A percentile compares a stretch with the other conserved stretches of the same genome.
Evolutionary conservation across 2,329 filamentous ascomycete species (phyloP).

Genomic region (Sarocladium strictum): DNA sequence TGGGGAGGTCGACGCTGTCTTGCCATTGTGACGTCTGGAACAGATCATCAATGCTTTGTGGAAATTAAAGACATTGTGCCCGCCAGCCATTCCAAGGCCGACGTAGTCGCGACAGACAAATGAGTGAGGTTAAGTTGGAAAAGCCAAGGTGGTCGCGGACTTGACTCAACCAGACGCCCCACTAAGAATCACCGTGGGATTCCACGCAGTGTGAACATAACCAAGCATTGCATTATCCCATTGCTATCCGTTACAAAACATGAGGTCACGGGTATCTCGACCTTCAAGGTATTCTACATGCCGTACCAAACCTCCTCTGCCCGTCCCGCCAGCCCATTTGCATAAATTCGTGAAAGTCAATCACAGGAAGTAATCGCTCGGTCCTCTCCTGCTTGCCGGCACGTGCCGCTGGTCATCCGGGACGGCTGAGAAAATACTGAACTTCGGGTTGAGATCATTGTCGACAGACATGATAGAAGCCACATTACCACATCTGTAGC

Average conservation of each 20-base stretch:
- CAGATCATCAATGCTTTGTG: background rate
- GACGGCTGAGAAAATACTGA: conserved; percentile 89
- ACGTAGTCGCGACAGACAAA: background rate
- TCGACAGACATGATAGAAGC: conserved; percentile 93
- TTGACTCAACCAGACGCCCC: background rate
- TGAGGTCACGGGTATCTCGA: conserved; percentile 33
- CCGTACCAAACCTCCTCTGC: conserved; percentile 16
- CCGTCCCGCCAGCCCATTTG: background rate
- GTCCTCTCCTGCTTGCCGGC: conserved; percentile 62
- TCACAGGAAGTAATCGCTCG: conserved; percentile 66
- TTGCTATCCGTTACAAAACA: conserved; percentile 23
- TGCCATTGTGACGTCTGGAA: conserved; percentile 16
- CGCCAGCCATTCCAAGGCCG: background rate
- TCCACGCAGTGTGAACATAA: conserved; percentile 15
- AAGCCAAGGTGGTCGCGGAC: background rate
- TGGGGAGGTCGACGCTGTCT: conserved; percentile 17
- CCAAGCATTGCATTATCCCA: conserved; percentile 14
- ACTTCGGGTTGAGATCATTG: conserved; percentile 79
- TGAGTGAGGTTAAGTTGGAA: background rate
- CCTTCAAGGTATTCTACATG: conserved; percentile 35
- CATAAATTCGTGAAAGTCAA: conserved; percentile 14
- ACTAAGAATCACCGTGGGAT: background rate
- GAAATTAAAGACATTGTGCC: background rate
- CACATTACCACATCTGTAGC: conserved; percentile 91
- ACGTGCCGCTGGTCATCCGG: conserved; percentile 78